These are phyloP conservation scores for Gastrolobium bilobum DNA, from an alignment of 306 rosid species.

Conservation along the genomic window DNA sequence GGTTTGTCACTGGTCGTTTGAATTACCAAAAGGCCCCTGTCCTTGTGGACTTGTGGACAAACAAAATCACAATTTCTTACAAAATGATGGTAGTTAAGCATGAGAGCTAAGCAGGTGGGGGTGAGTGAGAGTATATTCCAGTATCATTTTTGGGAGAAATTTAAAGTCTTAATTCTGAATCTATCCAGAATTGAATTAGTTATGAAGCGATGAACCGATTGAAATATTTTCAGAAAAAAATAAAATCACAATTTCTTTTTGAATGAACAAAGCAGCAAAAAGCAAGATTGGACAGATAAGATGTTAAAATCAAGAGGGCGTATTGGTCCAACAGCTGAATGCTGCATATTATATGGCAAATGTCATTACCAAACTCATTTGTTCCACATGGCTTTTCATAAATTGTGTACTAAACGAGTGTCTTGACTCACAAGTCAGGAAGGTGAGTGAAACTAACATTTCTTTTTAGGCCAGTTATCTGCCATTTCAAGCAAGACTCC, in stretches of 20 bases:
- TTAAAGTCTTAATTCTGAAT: too few relatives aligned
- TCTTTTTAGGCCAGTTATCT: constrained; percentile 56
- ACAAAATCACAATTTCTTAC: not conserved
- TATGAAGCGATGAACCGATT: too few relatives aligned
- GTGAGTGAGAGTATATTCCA: too few relatives aligned
- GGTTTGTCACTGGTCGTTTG: not conserved
- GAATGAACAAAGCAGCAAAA: constrained; percentile 19
- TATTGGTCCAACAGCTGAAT: constrained; percentile 46
- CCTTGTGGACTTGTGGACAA: not conserved
- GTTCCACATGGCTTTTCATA: constrained; percentile 26
- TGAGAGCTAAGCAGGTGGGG: too few relatives aligned
- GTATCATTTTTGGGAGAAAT: too few relatives aligned
- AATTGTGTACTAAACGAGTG: constrained; percentile 21
- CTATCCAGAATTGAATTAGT: too few relatives aligned
- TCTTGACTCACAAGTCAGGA: constrained; percentile 71
- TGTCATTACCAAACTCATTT: constrained; percentile 36
- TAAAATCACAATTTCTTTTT: not conserved
- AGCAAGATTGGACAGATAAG: constrained; percentile 24
- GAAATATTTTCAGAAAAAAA: too few relatives aligned
- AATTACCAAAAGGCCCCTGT: constrained; percentile 36
- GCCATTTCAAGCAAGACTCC: constrained; percentile 74
- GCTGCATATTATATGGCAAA: not conserved
- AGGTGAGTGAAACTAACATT: constrained; percentile 66
- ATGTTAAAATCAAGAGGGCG: constrained; percentile 46
- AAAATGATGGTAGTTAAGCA: not conserved